Evolutionary conservation across 1,139 yeast species (phyloP), one percentile per base, ranked within the genome.

Genomic region (Arxiozyma telluris): DNA sequence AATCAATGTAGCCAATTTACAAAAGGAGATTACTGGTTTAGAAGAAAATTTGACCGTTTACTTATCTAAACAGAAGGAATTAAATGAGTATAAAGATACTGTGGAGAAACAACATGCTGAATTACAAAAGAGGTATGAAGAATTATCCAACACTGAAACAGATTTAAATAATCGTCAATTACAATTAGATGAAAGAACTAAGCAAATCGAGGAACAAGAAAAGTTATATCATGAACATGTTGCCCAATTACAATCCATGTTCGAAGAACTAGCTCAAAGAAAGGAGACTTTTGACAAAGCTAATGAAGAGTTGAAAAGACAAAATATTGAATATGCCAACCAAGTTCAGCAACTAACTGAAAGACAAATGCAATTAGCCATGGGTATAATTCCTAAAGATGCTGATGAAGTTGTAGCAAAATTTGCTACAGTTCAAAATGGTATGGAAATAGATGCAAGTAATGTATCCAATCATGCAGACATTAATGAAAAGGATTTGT

Each of bases 21-120:
- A 72, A 58, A 67, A 68, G 12, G 86, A 84, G 63, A 76, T 81
- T 47, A 79, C 76, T 23, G 76, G 69, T 53, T 65, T 77, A 58
- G 67, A 60, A 20, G 73, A 61, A 43, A 65, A 55, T 55, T 64
- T 64, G 45, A 56, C 53, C 3, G 54, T 61, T 8, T 69, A 64
- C 43, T 46, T 63, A 21, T 56, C 61, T 15, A 69, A 68, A 54
- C 71, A 64, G 30, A 68, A 64, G 58, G 78, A 73, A 61, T 69
- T 72, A 51, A 72, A 72, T 56, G 71, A 73, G 45, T 69, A 73
- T 53, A 69, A 70, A 54, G 64, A 66, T 46, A 61, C 67, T 20
- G 63, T 70, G 39, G 61, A 65, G 57, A 56, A 73, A 47, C 70
- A 75, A 61, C 74, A 73, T 61, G 62, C 70, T 18, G 73, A 74